These are phyloP conservation scores for Gentiana straminea DNA, from an alignment of 257 asterid species.

Conservation along the genomic window DNA sequence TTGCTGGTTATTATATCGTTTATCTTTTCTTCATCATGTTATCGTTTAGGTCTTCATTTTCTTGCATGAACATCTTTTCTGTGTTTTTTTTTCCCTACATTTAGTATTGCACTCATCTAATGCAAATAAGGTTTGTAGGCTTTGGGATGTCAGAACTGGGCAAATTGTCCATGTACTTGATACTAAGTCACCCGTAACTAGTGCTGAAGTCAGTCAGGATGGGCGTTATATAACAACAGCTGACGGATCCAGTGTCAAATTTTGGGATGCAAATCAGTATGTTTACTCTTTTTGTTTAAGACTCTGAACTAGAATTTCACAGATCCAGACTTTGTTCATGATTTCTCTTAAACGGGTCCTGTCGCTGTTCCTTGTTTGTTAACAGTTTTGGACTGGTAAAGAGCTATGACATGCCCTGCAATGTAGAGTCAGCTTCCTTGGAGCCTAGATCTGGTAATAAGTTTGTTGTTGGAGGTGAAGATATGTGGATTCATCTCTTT, in stretches of 20 bases:
- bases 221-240: slow-evolving; percentile 91
- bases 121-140: slow-evolving; percentile 30
- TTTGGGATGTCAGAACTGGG: slow-evolving; percentile 96
- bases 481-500: slow-evolving; percentile 87
- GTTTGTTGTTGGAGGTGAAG: slow-evolving; percentile 96
- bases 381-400: slow-evolving; percentile 83
- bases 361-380: slow-evolving; percentile 2
- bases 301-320: neutral
- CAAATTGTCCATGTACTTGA: slow-evolving; percentile 78
- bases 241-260: slow-evolving; percentile 79
- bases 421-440: slow-evolving; percentile 82
- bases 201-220: slow-evolving; percentile 98
- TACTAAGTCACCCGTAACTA: slow-evolving; percentile 74
- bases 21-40: neutral
- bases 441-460: slow-evolving; percentile 84
- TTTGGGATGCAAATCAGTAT: slow-evolving; percentile 98
- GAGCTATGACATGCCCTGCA: slow-evolving; percentile 80
- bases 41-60: neutral
- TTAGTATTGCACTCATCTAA: slow-evolving; percentile 1
- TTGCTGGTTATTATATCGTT: neutral
- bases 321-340: neutral
- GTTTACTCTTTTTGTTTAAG: slow-evolving; percentile 13
- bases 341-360: neutral
- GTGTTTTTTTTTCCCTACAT: neutral
- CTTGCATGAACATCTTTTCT: neutral